Evolutionary conservation across 2,329 filamentous ascomycete species (phyloP).

Genomic region (Colletotrichum coccodes): DNA sequence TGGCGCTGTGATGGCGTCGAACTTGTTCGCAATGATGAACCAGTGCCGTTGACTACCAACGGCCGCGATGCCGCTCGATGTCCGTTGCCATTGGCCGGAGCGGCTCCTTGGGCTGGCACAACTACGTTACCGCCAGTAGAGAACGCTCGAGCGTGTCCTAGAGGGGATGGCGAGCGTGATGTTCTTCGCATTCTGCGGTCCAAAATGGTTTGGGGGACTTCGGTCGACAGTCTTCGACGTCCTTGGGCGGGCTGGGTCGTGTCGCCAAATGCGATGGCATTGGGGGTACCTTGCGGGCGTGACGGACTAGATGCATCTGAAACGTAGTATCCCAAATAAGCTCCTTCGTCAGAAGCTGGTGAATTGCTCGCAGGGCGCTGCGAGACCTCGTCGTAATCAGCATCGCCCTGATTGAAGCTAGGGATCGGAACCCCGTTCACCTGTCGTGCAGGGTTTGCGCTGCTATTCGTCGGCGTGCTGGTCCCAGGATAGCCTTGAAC

Average conservation of each 20-base stretch:
- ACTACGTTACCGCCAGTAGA: slow-evolving; percentile 51
- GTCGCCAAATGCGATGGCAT: slow-evolving; percentile 60
- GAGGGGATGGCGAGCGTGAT: slow-evolving; percentile 66
- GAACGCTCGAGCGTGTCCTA: slow-evolving; percentile 59
- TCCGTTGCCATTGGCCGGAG: slow-evolving; percentile 48
- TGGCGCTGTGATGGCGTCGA: slow-evolving; percentile 36
- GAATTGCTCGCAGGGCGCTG: slow-evolving; percentile 53
- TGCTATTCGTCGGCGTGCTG: slow-evolving; percentile 13
- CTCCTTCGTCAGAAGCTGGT: slow-evolving; percentile 59
- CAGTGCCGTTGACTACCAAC: slow-evolving; percentile 65
- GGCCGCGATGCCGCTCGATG: slow-evolving; percentile 53
- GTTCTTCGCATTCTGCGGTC: slow-evolving; percentile 63
- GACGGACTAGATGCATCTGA: slow-evolving; percentile 42
- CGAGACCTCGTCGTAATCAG: slow-evolving; percentile 57
- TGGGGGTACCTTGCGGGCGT: slow-evolving; percentile 41
- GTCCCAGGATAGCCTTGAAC: slow-evolving; percentile 26
- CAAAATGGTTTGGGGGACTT: slow-evolving; percentile 62
- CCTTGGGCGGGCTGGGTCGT: slow-evolving; percentile 50
- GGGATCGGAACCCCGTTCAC: slow-evolving; percentile 62
- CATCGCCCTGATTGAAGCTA: slow-evolving; percentile 67
- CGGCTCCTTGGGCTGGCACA: slow-evolving; percentile 49
- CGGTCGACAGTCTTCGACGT: slow-evolving; percentile 61
- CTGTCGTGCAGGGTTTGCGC: slow-evolving; percentile 43
- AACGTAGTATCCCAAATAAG: slow-evolving; percentile 50
- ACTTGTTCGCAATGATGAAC: slow-evolving; percentile 52